phyloP scores from a whole-genome alignment of 768 basidiomycete species.

The Tricholoma furcatifolium region DNA sequence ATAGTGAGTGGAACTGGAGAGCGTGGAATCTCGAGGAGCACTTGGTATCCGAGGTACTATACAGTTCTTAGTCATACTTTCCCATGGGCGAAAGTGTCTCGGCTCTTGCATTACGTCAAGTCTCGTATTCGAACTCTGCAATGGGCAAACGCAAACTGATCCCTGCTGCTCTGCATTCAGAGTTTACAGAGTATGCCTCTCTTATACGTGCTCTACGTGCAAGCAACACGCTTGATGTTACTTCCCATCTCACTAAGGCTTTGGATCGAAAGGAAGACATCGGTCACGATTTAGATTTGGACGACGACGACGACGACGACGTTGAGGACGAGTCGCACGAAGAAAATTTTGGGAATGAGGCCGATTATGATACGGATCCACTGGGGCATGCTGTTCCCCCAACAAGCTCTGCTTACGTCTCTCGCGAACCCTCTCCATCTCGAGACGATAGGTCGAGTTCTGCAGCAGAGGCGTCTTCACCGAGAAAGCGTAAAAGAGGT shows the following conservation, averaged over 20 bases:
- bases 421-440: slow-evolving; percentile 14
- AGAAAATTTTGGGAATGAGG: background rate
- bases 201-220: slow-evolving; percentile 65
- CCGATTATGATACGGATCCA: slow-evolving; percentile 5
- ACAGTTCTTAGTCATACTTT: slow-evolving; percentile 43
- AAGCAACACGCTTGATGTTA: slow-evolving; percentile 55
- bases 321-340: slow-evolving; percentile 9
- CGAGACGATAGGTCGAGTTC: slow-evolving; percentile 5
- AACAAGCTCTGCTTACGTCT: slow-evolving; percentile 2
- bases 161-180: slow-evolving; percentile 55
- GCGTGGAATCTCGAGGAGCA: slow-evolving; percentile 6
- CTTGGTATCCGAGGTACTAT: slow-evolving; percentile 30
- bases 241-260: slow-evolving; percentile 43
- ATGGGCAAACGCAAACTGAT: slow-evolving; percentile 44
- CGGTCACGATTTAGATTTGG: too few species aligned
- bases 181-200: slow-evolving; percentile 66
- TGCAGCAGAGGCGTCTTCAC: background rate
- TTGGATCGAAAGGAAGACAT: slow-evolving; percentile 1
- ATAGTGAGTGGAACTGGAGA: slow-evolving; percentile 30
- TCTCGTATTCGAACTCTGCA: slow-evolving; percentile 3
- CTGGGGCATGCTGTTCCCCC: slow-evolving; percentile 3
- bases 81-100: slow-evolving; percentile 18
- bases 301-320: slow-evolving; percentile 25
- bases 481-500: slow-evolving; percentile 22
- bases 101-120: background rate